Percentiles rank a stretch among this genome's conserved stretches.
Evolutionary conservation across 1,139 yeast genomes (phyloP).

Genomic region (Lodderomyces margitis): DNA sequence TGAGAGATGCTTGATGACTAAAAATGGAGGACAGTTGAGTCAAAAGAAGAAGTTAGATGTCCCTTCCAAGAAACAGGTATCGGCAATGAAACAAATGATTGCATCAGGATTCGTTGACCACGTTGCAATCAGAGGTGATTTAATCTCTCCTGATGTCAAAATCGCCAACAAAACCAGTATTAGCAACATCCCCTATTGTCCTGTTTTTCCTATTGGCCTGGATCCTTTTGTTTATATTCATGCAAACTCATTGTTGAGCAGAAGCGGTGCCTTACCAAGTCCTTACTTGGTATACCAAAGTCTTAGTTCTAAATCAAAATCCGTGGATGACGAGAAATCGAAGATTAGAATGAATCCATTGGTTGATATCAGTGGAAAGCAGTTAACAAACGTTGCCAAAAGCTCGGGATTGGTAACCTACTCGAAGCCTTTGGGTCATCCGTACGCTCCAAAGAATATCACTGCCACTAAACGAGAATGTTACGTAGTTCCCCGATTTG

Average conservation of each 20-base stretch:
- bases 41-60: slow-evolving; percentile 49
- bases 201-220: slow-evolving; percentile 54
- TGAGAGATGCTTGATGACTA: slow-evolving; percentile 51
- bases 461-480: slow-evolving; percentile 72
- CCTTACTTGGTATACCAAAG: slow-evolving; percentile 70
- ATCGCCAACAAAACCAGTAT: slow-evolving; percentile 59
- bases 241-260: slow-evolving; percentile 62
- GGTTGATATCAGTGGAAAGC: slow-evolving; percentile 72
- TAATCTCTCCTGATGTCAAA: slow-evolving; percentile 61
- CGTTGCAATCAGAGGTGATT: slow-evolving; percentile 80
- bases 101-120: slow-evolving; percentile 93
- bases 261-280: slow-evolving; percentile 66
- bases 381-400: slow-evolving; percentile 75
- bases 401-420: slow-evolving; percentile 71
- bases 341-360: slow-evolving; percentile 73
- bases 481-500: slow-evolving; percentile 88
- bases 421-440: slow-evolving; percentile 90
- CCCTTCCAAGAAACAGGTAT: slow-evolving; percentile 68
- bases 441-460: slow-evolving; percentile 74
- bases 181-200: slow-evolving; percentile 68
- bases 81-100: slow-evolving; percentile 85
- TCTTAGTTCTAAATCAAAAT: slow-evolving; percentile 48
- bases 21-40: slow-evolving; percentile 30
- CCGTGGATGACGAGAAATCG: slow-evolving; percentile 25
- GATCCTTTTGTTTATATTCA: slow-evolving; percentile 72